Percentiles rank a stretch among this genome's conserved stretches.
These are phyloP conservation scores for Nitzschia sp. DNA, from an alignment of 108 stramenopile genomes.

Conservation along the genomic window DNA sequence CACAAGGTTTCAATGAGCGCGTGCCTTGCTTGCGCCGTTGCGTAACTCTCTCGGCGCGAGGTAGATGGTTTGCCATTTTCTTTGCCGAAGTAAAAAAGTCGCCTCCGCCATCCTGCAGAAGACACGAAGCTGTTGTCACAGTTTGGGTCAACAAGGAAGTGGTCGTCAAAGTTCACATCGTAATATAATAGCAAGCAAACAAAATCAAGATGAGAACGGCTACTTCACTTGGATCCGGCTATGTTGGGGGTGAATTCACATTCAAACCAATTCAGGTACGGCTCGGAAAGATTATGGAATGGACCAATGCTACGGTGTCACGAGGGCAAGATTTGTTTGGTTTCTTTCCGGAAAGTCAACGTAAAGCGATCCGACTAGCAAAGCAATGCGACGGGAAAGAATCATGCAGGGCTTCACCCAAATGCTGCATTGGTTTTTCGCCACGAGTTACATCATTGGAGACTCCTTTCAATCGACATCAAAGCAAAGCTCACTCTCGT, in stretches of 20 bases:
- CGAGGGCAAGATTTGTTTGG: too few relatives aligned
- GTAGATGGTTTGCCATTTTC: not conserved
- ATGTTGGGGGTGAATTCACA: conserved; percentile 42
- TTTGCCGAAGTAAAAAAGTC: not conserved
- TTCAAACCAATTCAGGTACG: conserved; percentile 80
- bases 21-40: conserved; percentile 4
- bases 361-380: too few relatives aligned
- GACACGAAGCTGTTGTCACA: not conserved
- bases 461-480: too few relatives aligned
- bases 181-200: conserved; percentile 1
- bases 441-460: too few relatives aligned
- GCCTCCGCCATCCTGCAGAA: not conserved
- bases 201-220: conserved; percentile 18
- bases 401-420: too few relatives aligned
- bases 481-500: too few relatives aligned
- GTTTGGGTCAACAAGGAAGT: not conserved
- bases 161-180: not conserved
- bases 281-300: not conserved
- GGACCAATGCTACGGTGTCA: not conserved
- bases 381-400: too few relatives aligned
- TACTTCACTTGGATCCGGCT: conserved; percentile 17
- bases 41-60: conserved; percentile 2
- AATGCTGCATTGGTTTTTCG: too few relatives aligned
- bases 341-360: too few relatives aligned
- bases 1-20: too few relatives aligned